These are phyloP conservation scores for Thinopyrum elongatum DNA, from an alignment of 176 grass and related monocot genomes.

Conservation along the genomic window DNA sequence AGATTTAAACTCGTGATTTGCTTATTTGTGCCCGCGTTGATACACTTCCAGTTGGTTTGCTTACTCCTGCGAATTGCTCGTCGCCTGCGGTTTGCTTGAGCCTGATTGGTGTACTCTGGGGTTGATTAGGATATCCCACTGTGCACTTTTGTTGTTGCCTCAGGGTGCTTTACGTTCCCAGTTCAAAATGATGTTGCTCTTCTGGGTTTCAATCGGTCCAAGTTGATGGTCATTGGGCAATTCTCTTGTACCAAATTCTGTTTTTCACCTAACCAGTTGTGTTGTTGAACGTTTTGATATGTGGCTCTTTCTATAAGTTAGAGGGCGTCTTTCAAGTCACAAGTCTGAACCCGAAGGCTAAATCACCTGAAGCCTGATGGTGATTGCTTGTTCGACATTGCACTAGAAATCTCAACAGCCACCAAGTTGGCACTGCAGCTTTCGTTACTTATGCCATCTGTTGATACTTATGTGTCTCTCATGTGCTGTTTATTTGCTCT, in stretches of 20 bases:
- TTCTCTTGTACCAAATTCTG: neutral
- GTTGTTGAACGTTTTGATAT: neutral
- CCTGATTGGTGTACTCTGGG: neutral
- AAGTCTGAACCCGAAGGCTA: neutral
- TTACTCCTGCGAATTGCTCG: neutral
- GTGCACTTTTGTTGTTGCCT: neutral
- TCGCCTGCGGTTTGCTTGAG: neutral
- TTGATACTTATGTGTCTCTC: neutral
- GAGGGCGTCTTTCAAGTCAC: neutral
- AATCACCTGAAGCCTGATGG: neutral
- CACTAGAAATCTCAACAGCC: neutral
- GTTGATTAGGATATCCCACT: neutral
- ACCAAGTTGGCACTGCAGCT: neutral
- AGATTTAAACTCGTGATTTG: neutral
- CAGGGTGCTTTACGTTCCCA: neutral
- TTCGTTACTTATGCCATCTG: neutral
- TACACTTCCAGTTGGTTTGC: constrained; percentile 21
- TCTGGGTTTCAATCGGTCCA: neutral
- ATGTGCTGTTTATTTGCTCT: neutral
- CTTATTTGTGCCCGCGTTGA: neutral
- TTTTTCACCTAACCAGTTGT: neutral
- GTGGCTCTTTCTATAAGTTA: neutral
- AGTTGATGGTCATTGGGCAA: neutral
- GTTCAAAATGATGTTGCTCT: neutral
- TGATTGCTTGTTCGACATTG: constrained; percentile 4